Evolutionary conservation across 2,329 filamentous ascomycete species (phyloP).

Genomic region (Juglanconis sp.): DNA sequence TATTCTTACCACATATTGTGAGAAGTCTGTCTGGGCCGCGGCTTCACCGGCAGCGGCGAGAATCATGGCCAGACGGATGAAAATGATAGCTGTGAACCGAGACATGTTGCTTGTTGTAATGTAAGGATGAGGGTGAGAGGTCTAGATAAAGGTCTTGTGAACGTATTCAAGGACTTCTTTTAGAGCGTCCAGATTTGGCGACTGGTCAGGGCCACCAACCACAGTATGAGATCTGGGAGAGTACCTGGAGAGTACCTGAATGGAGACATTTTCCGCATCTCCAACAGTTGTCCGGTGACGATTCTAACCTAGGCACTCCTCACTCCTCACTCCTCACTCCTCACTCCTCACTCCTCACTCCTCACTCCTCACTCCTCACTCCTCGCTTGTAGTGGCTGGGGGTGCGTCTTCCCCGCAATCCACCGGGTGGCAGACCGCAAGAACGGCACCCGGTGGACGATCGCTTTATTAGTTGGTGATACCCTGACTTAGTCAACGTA

Average conservation of each 20-base stretch:
- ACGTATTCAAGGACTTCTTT: no score
- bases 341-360: not conserved
- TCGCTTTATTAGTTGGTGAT: not conserved
- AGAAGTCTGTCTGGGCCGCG: slow-evolving; percentile 7
- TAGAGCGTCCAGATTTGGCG: no score
- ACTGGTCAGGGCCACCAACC: no score
- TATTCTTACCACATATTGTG: slow-evolving; percentile 6
- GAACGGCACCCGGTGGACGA: not conserved
- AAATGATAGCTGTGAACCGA: not conserved
- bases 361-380: not conserved
- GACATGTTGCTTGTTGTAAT: not conserved
- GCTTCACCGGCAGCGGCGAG: not conserved
- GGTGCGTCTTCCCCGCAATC: not conserved
- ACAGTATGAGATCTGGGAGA: no score
- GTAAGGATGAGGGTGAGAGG: not conserved
- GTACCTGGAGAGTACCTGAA: no score
- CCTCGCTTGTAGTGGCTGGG: not conserved
- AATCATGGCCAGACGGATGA: not conserved
- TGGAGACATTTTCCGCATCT: no score
- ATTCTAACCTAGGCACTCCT: no score
- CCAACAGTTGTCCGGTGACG: no score
- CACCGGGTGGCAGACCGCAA: not conserved
- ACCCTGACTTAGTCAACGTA: not conserved
- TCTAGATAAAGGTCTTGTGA: no score
- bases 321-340: not conserved